These are phyloP conservation scores for Primulina huaijiensis DNA, from an alignment of 257 asterid species.

Conservation along the genomic window DNA sequence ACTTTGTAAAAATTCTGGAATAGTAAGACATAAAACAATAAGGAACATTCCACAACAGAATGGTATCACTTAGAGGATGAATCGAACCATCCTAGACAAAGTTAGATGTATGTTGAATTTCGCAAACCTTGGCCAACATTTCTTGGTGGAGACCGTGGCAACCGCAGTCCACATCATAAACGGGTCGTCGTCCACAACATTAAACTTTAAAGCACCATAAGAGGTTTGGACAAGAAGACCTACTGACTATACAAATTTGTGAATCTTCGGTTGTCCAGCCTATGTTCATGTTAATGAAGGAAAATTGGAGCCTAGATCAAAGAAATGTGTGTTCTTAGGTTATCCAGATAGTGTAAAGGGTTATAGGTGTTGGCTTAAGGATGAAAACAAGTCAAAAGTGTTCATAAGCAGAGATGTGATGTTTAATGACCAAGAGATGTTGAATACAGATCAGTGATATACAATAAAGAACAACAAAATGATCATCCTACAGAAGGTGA, in stretches of 20 bases:
- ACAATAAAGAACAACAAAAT: rapidly evolving
- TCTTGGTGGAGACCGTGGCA: no score
- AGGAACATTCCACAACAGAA: not conserved
- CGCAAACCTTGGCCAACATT: no score
- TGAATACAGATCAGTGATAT: no score
- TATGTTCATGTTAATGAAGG: no score
- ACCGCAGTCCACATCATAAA: no score
- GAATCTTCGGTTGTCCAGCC: no score
- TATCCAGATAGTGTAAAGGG: not conserved
- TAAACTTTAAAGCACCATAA: not conserved
- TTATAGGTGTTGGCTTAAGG: not conserved
- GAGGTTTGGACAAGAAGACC: not conserved
- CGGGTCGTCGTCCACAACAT: no score
- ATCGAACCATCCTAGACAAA: not conserved
- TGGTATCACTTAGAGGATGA: not conserved
- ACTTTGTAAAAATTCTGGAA: not conserved
- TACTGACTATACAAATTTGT: no score
- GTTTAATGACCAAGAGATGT: not conserved
- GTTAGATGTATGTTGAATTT: not conserved
- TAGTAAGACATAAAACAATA: not conserved
- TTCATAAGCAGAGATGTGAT: not conserved
- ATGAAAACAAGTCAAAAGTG: not conserved
- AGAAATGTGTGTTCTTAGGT: no score
- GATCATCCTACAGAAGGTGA: no score
- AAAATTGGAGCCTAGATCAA: no score